Evolutionary conservation across 2,329 filamentous ascomycete genomes (phyloP).

Genomic region (Fusarium lyarnte): DNA sequence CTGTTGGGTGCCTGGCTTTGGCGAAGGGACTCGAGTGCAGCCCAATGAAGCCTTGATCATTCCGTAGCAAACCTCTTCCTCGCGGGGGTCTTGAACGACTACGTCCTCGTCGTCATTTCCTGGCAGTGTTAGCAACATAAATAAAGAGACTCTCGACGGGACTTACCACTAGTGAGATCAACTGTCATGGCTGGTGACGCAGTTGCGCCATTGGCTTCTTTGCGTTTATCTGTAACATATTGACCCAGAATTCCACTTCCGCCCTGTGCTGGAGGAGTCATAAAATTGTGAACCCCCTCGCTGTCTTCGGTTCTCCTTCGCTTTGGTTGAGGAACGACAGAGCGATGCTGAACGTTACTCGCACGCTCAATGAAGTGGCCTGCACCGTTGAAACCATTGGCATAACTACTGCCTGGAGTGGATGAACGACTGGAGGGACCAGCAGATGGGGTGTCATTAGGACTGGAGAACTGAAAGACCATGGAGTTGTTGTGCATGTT

Average conservation of each 20-base stretch:
- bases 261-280: constrained; percentile 45
- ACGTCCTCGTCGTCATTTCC: constrained; percentile 66
- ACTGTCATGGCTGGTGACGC: constrained; percentile 56
- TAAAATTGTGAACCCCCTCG: constrained; percentile 53
- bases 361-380: constrained; percentile 76
- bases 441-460: constrained; percentile 48
- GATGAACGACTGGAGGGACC: constrained; percentile 47
- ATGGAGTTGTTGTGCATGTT: constrained; percentile 48
- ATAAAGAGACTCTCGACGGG: constrained; percentile 18
- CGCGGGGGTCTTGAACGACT: constrained; percentile 66
- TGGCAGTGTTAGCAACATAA: constrained; percentile 18
- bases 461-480: constrained; percentile 56
- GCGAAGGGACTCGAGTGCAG: constrained; percentile 73
- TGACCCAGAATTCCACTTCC: constrained; percentile 70
- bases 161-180: constrained; percentile 65
- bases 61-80: constrained; percentile 83
- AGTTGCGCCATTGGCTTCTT: constrained; percentile 51
- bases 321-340: constrained; percentile 68
- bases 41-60: constrained; percentile 76
- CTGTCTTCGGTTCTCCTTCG: constrained; percentile 67
- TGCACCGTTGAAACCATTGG: constrained; percentile 53
- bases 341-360: constrained; percentile 77
- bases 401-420: constrained; percentile 45
- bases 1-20: constrained; percentile 69
- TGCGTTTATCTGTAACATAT: constrained; percentile 70